These are phyloP conservation scores for Lasiodiplodia theobromae DNA, from an alignment of 2,329 filamentous ascomycete genomes.

Conservation along the genomic window DNA sequence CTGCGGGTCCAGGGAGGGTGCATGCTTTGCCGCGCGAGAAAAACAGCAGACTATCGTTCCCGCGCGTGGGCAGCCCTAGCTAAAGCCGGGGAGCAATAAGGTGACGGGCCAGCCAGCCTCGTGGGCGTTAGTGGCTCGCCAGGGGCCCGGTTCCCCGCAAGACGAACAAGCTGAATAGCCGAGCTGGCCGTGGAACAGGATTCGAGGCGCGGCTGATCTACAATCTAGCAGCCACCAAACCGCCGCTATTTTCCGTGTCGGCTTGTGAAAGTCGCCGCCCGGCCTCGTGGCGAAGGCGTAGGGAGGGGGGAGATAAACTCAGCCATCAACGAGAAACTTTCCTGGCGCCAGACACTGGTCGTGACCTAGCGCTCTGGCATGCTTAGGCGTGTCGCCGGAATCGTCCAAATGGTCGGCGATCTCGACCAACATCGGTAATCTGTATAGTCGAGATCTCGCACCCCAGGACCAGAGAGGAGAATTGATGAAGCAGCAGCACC, in stretches of 20 bases:
- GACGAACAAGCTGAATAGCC: slow-evolving; percentile 1
- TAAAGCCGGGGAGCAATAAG: neutral
- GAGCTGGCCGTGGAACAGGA: neutral
- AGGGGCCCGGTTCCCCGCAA: slow-evolving; percentile 13
- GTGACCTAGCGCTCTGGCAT: too few species aligned
- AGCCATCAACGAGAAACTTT: too few species aligned
- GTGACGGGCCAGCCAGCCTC: neutral
- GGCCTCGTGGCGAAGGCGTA: too few species aligned
- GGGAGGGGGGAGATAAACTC: too few species aligned
- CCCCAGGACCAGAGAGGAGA: too few species aligned
- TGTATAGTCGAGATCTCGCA: neutral
- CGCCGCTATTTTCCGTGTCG: slow-evolving; percentile 1
- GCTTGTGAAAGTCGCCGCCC: neutral
- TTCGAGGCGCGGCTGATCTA: slow-evolving; percentile 9
- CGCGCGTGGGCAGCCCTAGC: neutral
- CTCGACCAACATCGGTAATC: too few species aligned
- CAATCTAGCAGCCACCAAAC: neutral
- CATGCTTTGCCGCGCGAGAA: neutral
- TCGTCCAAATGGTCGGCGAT: too few species aligned
- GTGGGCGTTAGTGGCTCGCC: neutral
- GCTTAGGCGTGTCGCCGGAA: too few species aligned
- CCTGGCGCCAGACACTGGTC: too few species aligned
- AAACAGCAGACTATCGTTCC: too few species aligned
- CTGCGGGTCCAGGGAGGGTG: neutral
- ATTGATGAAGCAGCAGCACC: too few species aligned